Conservation (phyloP, 495 filamentous ascomycete species). For the Penicillium diatomitis region DNA sequence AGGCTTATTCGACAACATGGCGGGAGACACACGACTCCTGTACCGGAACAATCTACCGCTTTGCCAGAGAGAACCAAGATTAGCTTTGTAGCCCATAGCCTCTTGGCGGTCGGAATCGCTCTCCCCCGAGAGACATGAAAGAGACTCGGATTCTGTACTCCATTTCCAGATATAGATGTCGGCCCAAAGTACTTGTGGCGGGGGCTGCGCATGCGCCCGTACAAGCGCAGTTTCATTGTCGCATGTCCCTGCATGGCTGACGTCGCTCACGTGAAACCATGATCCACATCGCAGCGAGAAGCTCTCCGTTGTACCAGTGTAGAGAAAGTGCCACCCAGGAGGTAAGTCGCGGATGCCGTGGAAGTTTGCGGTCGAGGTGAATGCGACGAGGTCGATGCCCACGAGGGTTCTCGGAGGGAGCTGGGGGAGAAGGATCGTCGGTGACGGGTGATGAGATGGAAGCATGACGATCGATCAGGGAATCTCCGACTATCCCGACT, state of each 20-base stretch:
- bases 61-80: constrained; percentile 32
- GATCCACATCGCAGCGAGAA: constrained; percentile 50
- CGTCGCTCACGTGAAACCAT: constrained; percentile 49
- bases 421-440: constrained; percentile 38
- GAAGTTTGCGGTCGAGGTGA: constrained; percentile 47
- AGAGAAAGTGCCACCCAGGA: constrained; percentile 52
- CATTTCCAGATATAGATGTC: constrained; percentile 41
- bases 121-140: constrained; percentile 16
- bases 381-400: constrained; percentile 45
- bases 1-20: constrained; percentile 11
- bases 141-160: constrained; percentile 25
- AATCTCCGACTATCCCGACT: too few species aligned
- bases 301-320: constrained; percentile 46
- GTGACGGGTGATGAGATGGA: constrained; percentile 23
- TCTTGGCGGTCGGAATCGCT: constrained; percentile 23
- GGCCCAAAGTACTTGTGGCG: not conserved
- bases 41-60: constrained; percentile 33
- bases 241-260: constrained; percentile 7
- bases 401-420: constrained; percentile 42
- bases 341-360: constrained; percentile 51
- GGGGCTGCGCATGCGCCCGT: not conserved
- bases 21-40: constrained; percentile 28
- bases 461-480: constrained; percentile 4
- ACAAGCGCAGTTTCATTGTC: constrained; percentile 10
- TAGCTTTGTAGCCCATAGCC: constrained; percentile 34